Conservation (phyloP, 2,329 filamentous ascomycete genomes). For the Torrubiella hemipterigena region DNA sequence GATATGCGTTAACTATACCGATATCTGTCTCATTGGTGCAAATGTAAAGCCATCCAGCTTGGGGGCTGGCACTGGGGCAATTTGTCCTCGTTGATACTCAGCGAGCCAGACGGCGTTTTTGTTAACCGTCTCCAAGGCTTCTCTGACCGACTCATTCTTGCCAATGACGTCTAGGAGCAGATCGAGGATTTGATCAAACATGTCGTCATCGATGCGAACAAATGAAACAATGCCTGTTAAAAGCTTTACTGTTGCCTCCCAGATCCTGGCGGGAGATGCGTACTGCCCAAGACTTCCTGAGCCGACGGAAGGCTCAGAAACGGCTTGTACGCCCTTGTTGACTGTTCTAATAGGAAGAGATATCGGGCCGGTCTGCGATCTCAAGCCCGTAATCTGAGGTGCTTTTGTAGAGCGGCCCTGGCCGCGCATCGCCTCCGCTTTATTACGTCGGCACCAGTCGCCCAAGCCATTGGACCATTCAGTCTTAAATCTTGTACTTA, state of each 20-base stretch:
- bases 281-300: slow-evolving; percentile 44
- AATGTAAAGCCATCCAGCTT: slow-evolving; percentile 30
- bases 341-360: slow-evolving; percentile 7
- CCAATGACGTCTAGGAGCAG: slow-evolving; percentile 42
- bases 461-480: slow-evolving; percentile 53
- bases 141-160: slow-evolving; percentile 33
- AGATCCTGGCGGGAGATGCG: slow-evolving; percentile 49
- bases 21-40: slow-evolving; percentile 13
- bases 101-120: slow-evolving; percentile 67
- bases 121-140: slow-evolving; percentile 52
- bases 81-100: slow-evolving; percentile 33
- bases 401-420: neutral
- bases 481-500: slow-evolving; percentile 60
- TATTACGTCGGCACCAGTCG: slow-evolving; percentile 33
- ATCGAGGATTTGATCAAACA: slow-evolving; percentile 60
- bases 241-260: slow-evolving; percentile 49
- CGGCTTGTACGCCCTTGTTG: neutral
- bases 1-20: neutral
- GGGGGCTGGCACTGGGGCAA: slow-evolving; percentile 24
- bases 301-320: neutral
- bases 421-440: slow-evolving; percentile 22
- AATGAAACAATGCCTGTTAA: slow-evolving; percentile 48
- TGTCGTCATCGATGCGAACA: slow-evolving; percentile 53
- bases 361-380: slow-evolving; percentile 6
- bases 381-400: slow-evolving; percentile 5